Conservation (phyloP, 768 basidiomycete species). For the Nidula microcarpa region DNA sequence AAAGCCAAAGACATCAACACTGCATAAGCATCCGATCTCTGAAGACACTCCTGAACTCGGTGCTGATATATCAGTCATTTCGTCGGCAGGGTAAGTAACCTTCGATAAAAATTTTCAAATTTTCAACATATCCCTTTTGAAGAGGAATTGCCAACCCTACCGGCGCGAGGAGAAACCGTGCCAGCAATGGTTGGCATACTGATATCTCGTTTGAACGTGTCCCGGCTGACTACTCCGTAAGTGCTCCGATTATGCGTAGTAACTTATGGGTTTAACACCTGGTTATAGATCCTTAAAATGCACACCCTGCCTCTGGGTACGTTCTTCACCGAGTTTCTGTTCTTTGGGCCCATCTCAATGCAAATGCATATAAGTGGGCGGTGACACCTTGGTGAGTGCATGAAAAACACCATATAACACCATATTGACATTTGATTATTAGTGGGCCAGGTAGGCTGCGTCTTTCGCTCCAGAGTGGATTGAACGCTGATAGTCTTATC, state of each 20-base stretch:
- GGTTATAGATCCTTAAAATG: conserved; percentile 31
- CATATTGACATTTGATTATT: background rate
- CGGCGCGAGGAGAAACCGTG: conserved; percentile 23
- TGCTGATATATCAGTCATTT: conserved; percentile 51
- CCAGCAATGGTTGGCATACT: conserved; percentile 47
- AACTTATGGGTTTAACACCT: too few species aligned
- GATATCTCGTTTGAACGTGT: conserved; percentile 61
- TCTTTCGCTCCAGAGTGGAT: background rate
- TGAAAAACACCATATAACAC: background rate
- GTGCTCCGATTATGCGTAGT: background rate
- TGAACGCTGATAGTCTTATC: background rate
- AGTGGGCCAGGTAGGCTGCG: conserved; percentile 35
- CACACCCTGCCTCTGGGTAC: conserved; percentile 33
- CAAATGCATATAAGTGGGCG: conserved; percentile 34
- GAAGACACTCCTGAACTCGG: conserved; percentile 46
- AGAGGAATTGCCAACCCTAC: conserved; percentile 38
- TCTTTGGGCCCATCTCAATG: conserved; percentile 36
- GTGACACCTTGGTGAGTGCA: conserved; percentile 36
- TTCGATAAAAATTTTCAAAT: background rate
- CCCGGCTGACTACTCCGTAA: conserved; percentile 56
- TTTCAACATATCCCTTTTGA: background rate
- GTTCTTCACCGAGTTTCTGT: conserved; percentile 9
- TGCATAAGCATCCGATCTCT: conserved; percentile 59
- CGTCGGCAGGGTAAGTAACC: conserved; percentile 31
- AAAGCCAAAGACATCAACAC: conserved; percentile 39